Percentiles rank a stretch among this genome's conserved stretches.
These are phyloP conservation scores for Ganoderma leucocontextum DNA, from an alignment of 1,284 basidiomycete species.

Conservation along the genomic window DNA sequence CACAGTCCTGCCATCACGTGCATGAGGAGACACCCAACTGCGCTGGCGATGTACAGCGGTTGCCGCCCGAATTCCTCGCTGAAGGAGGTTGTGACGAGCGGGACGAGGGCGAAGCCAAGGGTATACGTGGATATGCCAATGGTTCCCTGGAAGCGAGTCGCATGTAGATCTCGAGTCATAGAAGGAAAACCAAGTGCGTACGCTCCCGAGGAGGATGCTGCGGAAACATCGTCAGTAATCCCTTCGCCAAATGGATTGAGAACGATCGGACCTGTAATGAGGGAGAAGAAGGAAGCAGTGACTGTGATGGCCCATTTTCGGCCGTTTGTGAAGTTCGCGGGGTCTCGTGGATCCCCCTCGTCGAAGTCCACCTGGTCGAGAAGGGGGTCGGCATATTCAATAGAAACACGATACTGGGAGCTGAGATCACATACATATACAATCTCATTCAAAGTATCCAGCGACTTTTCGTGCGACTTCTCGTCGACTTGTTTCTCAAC, in stretches of 20 bases:
- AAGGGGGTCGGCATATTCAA: neutral
- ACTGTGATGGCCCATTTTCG: constrained; percentile 63
- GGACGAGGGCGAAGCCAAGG: constrained; percentile 75
- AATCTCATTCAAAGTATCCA: constrained; percentile 20
- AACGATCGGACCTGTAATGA: constrained; percentile 54
- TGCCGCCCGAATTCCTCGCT: constrained; percentile 82
- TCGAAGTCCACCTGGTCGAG: constrained; percentile 60
- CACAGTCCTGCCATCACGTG: constrained; percentile 70
- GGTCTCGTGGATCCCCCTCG: constrained; percentile 56
- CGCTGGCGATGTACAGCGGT: constrained; percentile 70
- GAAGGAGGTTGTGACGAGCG: constrained; percentile 76
- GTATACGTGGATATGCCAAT: constrained; percentile 68
- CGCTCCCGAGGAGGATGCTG: constrained; percentile 61
- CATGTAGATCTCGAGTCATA: constrained; percentile 73
- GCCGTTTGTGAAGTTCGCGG: constrained; percentile 53
- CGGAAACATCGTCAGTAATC: constrained; percentile 1
- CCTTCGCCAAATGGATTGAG: neutral
- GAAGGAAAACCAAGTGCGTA: constrained; percentile 67
- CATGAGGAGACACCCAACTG: constrained; percentile 64
- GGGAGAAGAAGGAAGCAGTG: constrained; percentile 65
- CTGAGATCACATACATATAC: constrained; percentile 32
- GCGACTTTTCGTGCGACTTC: constrained; percentile 14
- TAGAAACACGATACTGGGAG: constrained; percentile 7
- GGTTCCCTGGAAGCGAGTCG: constrained; percentile 65
- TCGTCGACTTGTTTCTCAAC: constrained; percentile 25